phyloP scores from a whole-genome alignment of 2,329 filamentous ascomycete species.

The Diaporthe destruens region DNA sequence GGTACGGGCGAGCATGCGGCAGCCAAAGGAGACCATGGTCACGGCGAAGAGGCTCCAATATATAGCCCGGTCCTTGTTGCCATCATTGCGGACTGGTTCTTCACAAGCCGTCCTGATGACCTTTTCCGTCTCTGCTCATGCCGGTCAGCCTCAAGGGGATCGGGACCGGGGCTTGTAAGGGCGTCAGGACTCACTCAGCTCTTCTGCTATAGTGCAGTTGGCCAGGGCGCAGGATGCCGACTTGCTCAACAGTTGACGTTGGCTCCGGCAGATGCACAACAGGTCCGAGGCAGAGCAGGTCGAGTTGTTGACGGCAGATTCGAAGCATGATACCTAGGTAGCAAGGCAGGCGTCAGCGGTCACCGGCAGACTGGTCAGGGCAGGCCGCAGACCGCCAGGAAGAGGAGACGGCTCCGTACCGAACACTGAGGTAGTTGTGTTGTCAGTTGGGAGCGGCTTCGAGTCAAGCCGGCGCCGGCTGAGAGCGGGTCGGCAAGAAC shows the following conservation, averaged over 20 bases:
- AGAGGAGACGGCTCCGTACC: slow-evolving; percentile 25
- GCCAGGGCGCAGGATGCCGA: slow-evolving; percentile 1
- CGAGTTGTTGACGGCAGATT: slow-evolving; percentile 23
- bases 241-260: background rate
- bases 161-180: background rate
- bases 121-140: slow-evolving; percentile 36
- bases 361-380: background rate
- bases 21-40: slow-evolving; percentile 40
- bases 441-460: slow-evolving; percentile 22
- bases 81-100: slow-evolving; percentile 35
- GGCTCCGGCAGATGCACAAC: slow-evolving; percentile 34
- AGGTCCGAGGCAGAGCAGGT: slow-evolving; percentile 35
- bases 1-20: slow-evolving; percentile 43
- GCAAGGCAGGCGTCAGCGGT: slow-evolving; percentile 16
- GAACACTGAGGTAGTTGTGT: slow-evolving; percentile 28
- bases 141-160: background rate
- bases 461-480: background rate
- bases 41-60: slow-evolving; percentile 42
- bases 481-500: slow-evolving; percentile 22
- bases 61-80: slow-evolving; percentile 38
- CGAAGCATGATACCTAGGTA: slow-evolving; percentile 35
- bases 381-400: background rate
- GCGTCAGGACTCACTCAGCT: slow-evolving; percentile 32
- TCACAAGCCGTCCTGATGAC: slow-evolving; percentile 40
- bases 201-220: slow-evolving; percentile 24